Conservation (phyloP, 2,329 filamentous ascomycete species). For the Epichloe gansuensis region DNA sequence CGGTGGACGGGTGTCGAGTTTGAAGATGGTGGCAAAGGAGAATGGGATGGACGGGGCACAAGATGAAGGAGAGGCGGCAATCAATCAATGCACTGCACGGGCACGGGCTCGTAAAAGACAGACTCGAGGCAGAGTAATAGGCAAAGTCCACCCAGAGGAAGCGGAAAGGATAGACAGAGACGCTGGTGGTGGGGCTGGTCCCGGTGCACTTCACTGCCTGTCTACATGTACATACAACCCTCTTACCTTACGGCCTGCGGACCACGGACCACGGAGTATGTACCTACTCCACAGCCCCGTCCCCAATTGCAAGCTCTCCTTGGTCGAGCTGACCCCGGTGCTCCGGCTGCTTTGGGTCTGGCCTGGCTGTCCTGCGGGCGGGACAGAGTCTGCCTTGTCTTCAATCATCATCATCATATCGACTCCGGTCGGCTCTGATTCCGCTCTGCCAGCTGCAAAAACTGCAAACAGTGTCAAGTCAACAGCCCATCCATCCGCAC, state of each 20-base stretch:
- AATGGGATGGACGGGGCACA: neutral
- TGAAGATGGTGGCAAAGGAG: conserved; percentile 1
- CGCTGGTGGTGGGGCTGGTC: no score
- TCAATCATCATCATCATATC: neutral
- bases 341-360: neutral
- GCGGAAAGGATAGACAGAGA: neutral
- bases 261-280: no score
- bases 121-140: neutral
- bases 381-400: neutral
- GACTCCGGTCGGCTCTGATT: no score
- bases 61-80: conserved; percentile 2
- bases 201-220: no score
- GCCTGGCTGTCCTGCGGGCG: neutral
- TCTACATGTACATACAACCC: no score
- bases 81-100: neutral
- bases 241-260: no score
- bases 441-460: neutral
- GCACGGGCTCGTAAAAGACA: neutral
- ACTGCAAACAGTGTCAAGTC: neutral
- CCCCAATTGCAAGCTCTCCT: neutral
- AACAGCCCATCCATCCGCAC: neutral
- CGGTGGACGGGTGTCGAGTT: neutral
- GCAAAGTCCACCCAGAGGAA: neutral
- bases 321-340: neutral
- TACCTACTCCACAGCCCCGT: neutral